A percentile compares a stretch with the other conserved stretches of the same genome.
Conservation (phyloP, 1,139 yeast species). For the Hyphopichia buzzinii region DNA sequence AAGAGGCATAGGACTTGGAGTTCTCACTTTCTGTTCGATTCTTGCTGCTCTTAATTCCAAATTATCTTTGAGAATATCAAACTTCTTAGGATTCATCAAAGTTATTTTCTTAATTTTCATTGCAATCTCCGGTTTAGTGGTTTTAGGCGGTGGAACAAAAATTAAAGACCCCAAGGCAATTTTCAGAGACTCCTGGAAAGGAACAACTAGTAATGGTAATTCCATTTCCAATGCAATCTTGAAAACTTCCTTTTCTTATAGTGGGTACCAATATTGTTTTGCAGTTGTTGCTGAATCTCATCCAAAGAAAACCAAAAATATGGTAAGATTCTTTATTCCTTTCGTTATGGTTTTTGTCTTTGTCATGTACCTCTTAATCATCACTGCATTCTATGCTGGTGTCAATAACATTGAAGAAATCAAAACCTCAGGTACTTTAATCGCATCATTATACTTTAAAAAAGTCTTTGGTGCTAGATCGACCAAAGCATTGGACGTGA, state of each 20-base stretch:
- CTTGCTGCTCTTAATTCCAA: conserved; percentile 30
- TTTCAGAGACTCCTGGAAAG: conserved; percentile 38
- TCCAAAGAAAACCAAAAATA: conserved; percentile 25
- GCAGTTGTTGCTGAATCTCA: conserved; percentile 38
- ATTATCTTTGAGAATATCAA: conserved; percentile 31
- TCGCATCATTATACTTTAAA: conserved; percentile 33
- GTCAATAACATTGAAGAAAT: conserved; percentile 25
- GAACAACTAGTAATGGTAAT: conserved; percentile 40
- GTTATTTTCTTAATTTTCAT: conserved; percentile 36
- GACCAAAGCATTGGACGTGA: conserved; percentile 28
- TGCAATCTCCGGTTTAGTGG: conserved; percentile 35
- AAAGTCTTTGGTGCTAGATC: conserved; percentile 35
- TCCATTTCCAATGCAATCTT: conserved; percentile 41
- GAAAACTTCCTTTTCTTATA: conserved; percentile 41
- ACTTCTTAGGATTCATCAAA: conserved; percentile 38
- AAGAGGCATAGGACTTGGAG: conserved; percentile 42
- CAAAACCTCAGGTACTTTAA: conserved; percentile 28
- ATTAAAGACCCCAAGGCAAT: conserved; percentile 29
- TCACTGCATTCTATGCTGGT: conserved; percentile 41
- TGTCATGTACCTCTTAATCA: conserved; percentile 31
- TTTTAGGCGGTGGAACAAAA: conserved; percentile 37
- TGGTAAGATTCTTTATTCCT: conserved; percentile 35
- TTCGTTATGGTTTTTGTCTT: conserved; percentile 30
- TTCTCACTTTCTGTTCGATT: conserved; percentile 27
- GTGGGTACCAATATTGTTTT: conserved; percentile 39